Evolutionary conservation across 345 rosid genomes (phyloP).

Genomic region (Moricandia moricandioides): DNA sequence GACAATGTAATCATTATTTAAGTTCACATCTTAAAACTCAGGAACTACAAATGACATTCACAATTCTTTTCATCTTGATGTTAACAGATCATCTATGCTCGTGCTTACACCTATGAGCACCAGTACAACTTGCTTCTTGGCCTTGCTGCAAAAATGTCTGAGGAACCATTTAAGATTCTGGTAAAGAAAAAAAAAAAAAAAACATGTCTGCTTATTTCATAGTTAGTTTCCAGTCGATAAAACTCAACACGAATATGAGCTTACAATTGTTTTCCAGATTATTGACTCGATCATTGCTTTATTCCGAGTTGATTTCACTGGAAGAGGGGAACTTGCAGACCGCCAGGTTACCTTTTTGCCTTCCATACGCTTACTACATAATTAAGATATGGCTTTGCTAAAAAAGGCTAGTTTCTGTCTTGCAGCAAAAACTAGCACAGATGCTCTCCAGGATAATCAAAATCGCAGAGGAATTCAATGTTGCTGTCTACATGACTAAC

Average conservation of each 20-base stretch:
- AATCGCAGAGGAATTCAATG: constrained; percentile 45
- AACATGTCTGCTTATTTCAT: constrained; percentile 1
- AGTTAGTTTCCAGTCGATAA: background rate
- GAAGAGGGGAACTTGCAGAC: constrained; percentile 92
- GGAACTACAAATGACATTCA: constrained; percentile 12
- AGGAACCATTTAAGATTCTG: constrained; percentile 85
- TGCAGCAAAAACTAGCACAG: constrained; percentile 91
- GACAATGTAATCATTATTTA: constrained; percentile 58
- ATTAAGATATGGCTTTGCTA: background rate
- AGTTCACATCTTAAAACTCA: background rate
- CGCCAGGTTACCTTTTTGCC: constrained; percentile 54
- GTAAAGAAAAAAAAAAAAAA: constrained; percentile 30
- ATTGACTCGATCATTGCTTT: constrained; percentile 85
- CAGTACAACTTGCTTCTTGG: constrained; percentile 88
- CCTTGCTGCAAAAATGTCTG: constrained; percentile 92
- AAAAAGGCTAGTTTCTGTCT: constrained; percentile 25
- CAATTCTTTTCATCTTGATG: background rate
- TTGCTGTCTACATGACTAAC: constrained; percentile 83
- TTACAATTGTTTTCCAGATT: constrained; percentile 44
- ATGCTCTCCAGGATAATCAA: constrained; percentile 15
- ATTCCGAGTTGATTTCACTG: constrained; percentile 81
- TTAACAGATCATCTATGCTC: constrained; percentile 82
- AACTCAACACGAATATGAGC: background rate
- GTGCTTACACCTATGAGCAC: constrained; percentile 88
- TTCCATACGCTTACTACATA: constrained; percentile 20